phyloP scores from a whole-genome alignment of 2,329 filamentous ascomycete genomes.

The Botrytis pseudocinerea region DNA sequence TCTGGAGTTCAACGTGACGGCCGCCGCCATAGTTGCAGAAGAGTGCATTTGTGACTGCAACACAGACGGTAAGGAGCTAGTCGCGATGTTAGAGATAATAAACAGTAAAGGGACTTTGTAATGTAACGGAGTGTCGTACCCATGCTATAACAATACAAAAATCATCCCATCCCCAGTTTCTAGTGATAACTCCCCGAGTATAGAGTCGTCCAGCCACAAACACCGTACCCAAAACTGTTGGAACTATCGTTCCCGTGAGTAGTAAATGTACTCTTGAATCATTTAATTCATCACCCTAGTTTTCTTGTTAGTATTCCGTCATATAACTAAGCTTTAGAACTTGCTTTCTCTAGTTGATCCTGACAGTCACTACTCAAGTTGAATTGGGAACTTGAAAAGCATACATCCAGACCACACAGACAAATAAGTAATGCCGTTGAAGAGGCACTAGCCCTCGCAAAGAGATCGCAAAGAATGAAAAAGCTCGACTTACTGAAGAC shows the following conservation, averaged over 20 bases:
- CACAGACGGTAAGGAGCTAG: not conserved
- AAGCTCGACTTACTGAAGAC: constrained; percentile 15
- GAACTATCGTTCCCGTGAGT: not conserved
- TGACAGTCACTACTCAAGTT: no score
- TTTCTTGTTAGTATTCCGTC: not conserved
- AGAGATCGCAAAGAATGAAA: not conserved
- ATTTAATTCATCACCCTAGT: not conserved
- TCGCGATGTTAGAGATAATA: not conserved
- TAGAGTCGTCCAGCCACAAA: constrained; percentile 13
- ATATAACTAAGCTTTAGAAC: not conserved
- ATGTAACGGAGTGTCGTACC: not conserved
- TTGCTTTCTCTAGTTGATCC: not conserved
- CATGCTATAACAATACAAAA: not conserved
- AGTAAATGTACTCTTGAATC: constrained; percentile 6
- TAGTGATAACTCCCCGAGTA: constrained; percentile 6
- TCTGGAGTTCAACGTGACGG: not conserved
- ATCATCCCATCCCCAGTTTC: constrained; percentile 11
- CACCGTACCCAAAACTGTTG: not conserved
- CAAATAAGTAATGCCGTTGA: not conserved
- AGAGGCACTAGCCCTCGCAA: not conserved
- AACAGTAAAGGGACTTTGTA: not conserved
- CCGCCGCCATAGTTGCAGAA: not conserved
- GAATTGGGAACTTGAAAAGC: not conserved
- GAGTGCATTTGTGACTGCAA: not conserved
- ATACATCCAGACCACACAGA: not conserved